These are phyloP conservation scores for Alternaria sp. DNA, from an alignment of 2,329 filamentous ascomycete genomes.

Conservation along the genomic window DNA sequence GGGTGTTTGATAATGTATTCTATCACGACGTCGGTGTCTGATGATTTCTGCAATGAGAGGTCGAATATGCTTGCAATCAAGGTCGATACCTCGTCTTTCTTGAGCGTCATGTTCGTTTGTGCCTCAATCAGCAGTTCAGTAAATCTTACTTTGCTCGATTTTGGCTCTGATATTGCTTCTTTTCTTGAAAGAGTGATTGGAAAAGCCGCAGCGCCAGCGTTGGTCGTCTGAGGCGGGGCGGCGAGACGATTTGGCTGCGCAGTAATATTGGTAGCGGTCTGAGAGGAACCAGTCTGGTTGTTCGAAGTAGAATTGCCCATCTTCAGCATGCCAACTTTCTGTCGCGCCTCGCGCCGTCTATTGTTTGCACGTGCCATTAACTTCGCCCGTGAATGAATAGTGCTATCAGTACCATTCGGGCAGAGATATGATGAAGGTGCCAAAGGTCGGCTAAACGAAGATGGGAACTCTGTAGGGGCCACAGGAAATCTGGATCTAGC, in stretches of 20 bases:
- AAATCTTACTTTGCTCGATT: not conserved
- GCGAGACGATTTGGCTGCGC: not conserved
- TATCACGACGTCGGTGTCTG: not conserved
- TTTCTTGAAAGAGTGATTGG: not conserved
- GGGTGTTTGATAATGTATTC: not conserved
- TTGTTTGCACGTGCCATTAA: not conserved
- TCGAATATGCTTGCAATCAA: not conserved
- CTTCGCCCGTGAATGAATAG: not conserved
- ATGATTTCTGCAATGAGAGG: not conserved
- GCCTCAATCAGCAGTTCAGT: not conserved
- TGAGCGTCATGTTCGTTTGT: not conserved
- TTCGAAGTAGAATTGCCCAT: not conserved
- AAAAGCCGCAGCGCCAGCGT: not conserved
- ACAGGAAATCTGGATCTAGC: not conserved
- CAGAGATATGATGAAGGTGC: not conserved
- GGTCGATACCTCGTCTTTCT: not conserved
- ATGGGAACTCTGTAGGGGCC: not conserved
- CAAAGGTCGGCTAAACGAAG: not conserved
- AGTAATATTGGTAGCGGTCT: not conserved
- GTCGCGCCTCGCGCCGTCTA: not conserved
- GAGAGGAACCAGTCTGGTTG: not conserved
- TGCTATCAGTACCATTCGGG: not conserved
- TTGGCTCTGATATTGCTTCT: not conserved
- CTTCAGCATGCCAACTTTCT: not conserved
- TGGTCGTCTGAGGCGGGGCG: not conserved